Evolutionary conservation across 1,284 basidiomycete genomes (phyloP).

Genomic region (Acaromyces ingoldii): DNA sequence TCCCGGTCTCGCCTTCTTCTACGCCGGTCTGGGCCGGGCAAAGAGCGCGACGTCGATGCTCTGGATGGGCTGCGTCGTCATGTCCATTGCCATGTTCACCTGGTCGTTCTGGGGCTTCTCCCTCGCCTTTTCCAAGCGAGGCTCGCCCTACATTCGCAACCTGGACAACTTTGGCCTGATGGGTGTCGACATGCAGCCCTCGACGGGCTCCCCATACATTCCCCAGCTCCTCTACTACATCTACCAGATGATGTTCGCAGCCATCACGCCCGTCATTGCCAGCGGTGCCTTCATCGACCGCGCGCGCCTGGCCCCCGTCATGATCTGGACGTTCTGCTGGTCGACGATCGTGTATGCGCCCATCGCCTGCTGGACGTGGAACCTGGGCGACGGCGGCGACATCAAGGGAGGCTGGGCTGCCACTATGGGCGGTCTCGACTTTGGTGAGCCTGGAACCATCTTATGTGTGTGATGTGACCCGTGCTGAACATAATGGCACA

Average conservation of each 20-base stretch:
- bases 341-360: constrained; percentile 75
- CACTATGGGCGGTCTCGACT: constrained; percentile 52
- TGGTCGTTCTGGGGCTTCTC: constrained; percentile 53
- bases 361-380: constrained; percentile 51
- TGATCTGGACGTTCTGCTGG: constrained; percentile 89
- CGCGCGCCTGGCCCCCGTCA: constrained; percentile 74
- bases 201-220: constrained; percentile 54
- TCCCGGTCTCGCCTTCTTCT: constrained; percentile 67
- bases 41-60: constrained; percentile 94
- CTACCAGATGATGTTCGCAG: constrained; percentile 84
- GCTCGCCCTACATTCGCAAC: constrained; percentile 56
- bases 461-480: too few species aligned
- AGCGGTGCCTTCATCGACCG: constrained; percentile 90
- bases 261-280: constrained; percentile 64
- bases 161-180: constrained; percentile 74
- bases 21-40: constrained; percentile 72
- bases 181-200: constrained; percentile 70
- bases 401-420: constrained; percentile 40
- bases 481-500: too few species aligned
- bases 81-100: constrained; percentile 71
- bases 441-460: too few species aligned
- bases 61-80: constrained; percentile 61
- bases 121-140: constrained; percentile 54
- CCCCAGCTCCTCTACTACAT: constrained; percentile 74
- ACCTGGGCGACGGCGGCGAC: constrained; percentile 13